Conservation (phyloP, 2,329 filamentous ascomycete species). For the Cladosporium halotolerans region DNA sequence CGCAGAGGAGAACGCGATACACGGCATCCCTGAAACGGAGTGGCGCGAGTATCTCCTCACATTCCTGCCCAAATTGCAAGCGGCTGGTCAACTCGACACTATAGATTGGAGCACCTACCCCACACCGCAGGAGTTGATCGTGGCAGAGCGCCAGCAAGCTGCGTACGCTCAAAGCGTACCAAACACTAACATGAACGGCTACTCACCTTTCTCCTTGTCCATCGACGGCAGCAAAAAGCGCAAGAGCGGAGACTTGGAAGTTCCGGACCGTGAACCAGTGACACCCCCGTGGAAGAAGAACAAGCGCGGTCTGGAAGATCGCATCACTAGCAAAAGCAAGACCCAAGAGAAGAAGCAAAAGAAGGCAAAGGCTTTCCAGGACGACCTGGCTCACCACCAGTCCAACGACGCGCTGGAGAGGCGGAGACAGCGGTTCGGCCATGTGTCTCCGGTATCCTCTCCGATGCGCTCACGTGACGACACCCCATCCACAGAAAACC, state of each 20-base stretch:
- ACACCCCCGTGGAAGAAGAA: constrained; percentile 67
- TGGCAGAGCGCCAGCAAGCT: constrained; percentile 55
- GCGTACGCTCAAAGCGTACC: constrained; percentile 29
- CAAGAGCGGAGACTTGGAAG: constrained; percentile 64
- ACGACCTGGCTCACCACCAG: constrained; percentile 63
- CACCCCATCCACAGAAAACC: constrained; percentile 40
- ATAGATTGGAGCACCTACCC: constrained; percentile 80
- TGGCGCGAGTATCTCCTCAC: constrained; percentile 80
- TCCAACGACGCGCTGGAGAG: constrained; percentile 80
- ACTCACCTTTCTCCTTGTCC: constrained; percentile 7
- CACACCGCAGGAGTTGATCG: constrained; percentile 77
- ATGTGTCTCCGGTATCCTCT: constrained; percentile 47
- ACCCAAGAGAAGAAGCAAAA: constrained; percentile 40
- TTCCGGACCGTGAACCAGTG: constrained; percentile 42
- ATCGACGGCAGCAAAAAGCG: constrained; percentile 59
- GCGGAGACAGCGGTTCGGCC: constrained; percentile 74
- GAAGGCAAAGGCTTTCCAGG: constrained; percentile 32
- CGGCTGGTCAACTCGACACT: constrained; percentile 61
- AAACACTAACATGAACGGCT: constrained; percentile 26
- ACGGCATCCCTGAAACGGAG: constrained; percentile 49
- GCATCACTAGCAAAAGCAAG: constrained; percentile 59
- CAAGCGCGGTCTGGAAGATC: constrained; percentile 61
- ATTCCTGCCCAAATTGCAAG: constrained; percentile 76
- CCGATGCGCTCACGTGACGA: constrained; percentile 41
- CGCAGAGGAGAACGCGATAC: constrained; percentile 52